phyloP scores from a whole-genome alignment of 768 basidiomycete genomes.

The Russula dissimulans region DNA sequence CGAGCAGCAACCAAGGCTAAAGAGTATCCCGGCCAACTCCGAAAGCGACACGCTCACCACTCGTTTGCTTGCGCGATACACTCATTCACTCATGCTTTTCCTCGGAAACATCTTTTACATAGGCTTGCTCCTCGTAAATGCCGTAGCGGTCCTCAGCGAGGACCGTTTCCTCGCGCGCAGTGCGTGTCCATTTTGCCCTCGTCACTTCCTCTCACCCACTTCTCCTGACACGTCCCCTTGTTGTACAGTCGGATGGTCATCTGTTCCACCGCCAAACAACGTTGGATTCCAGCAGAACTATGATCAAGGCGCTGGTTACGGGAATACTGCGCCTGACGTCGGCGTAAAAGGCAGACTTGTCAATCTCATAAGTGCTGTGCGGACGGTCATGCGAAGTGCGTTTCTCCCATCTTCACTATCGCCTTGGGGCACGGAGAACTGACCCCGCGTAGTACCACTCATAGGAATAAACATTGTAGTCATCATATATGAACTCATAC shows the following conservation, averaged over 20 bases:
- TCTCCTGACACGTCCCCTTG: conserved; percentile 15
- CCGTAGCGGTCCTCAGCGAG: conserved; percentile 91
- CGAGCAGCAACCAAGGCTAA: not conserved
- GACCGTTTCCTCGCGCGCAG: conserved; percentile 92
- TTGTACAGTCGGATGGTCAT: conserved; percentile 77
- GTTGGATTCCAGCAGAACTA: conserved; percentile 58
- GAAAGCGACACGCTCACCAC: not conserved
- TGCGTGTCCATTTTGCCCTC: conserved; percentile 32
- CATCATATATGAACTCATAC: conserved; percentile 75
- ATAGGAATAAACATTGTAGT: conserved; percentile 82
- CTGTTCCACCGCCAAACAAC: conserved; percentile 52
- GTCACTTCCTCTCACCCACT: conserved; percentile 15
- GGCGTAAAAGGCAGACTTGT: conserved; percentile 80
- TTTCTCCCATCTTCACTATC: conserved; percentile 20
- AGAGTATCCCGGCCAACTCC: conserved; percentile 3
- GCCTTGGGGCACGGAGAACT: conserved; percentile 12
- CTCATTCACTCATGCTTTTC: conserved; percentile 35
- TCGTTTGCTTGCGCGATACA: too few relatives aligned
- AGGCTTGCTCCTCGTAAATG: conserved; percentile 81
- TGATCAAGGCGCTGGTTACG: conserved; percentile 61
- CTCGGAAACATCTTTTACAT: conserved; percentile 79
- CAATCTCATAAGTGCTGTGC: conserved; percentile 88
- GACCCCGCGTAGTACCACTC: conserved; percentile 67
- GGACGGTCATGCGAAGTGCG: conserved; percentile 97
- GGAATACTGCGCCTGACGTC: conserved; percentile 43